Percentiles rank a stretch among this genome's conserved stretches.
Evolutionary conservation across 2,329 filamentous ascomycete species (phyloP).

Genomic region (Penicillium expansum): DNA sequence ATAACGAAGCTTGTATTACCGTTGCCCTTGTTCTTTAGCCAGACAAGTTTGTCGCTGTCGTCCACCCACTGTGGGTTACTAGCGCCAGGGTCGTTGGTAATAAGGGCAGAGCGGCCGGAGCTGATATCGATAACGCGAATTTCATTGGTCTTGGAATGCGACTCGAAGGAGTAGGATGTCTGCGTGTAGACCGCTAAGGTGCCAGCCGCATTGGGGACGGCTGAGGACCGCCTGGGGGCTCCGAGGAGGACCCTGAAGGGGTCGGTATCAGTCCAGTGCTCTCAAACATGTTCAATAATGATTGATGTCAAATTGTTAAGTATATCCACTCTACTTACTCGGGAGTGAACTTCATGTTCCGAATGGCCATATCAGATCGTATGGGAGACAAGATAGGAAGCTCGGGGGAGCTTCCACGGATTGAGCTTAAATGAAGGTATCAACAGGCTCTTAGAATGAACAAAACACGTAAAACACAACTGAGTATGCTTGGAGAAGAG

Average conservation of each 20-base stretch:
- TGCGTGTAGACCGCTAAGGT: constrained; percentile 49
- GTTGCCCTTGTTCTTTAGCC: constrained; percentile 47
- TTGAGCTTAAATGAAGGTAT: not conserved
- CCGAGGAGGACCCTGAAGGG: constrained; percentile 44
- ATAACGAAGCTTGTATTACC: constrained; percentile 49
- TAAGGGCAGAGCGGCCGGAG: constrained; percentile 39
- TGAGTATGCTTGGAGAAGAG: not conserved
- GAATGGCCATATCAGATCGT: constrained; percentile 39
- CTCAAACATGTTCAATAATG: not conserved
- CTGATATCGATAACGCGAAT: constrained; percentile 46
- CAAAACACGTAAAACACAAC: not conserved
- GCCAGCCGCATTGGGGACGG: constrained; percentile 46
- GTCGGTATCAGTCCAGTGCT: not conserved
- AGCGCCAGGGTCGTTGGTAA: constrained; percentile 46
- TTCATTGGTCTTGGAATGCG: constrained; percentile 47
- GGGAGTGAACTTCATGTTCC: constrained; percentile 43
- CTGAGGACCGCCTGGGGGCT: constrained; percentile 47
- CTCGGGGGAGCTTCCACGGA: constrained; percentile 10
- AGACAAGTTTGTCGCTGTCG: constrained; percentile 44
- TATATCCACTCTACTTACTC: constrained; percentile 32
- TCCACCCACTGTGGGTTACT: constrained; percentile 49
- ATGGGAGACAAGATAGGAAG: constrained; percentile 21
- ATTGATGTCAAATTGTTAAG: not conserved
- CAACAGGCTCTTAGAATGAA: not conserved
- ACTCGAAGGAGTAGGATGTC: constrained; percentile 51